Evolutionary conservation across 805 yeast genomes (phyloP).

Genomic region (Starmerella kuoi): DNA sequence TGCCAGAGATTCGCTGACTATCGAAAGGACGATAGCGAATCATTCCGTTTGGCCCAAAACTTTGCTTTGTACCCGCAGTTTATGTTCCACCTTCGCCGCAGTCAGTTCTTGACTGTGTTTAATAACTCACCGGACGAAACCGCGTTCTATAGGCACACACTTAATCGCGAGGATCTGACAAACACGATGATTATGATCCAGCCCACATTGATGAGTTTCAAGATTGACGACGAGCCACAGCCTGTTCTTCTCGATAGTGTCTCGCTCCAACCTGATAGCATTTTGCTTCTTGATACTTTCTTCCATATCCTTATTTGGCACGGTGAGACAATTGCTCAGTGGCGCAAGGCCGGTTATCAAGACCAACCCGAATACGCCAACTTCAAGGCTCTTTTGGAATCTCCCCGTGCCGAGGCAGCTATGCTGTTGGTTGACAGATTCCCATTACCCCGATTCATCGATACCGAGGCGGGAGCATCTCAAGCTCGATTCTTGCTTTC

Average conservation of each 20-base stretch:
- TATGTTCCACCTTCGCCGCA: conserved; percentile 87
- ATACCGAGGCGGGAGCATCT: conserved; percentile 96
- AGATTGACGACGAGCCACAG: conserved; percentile 70
- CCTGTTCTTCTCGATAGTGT: conserved; percentile 90
- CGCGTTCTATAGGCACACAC: conserved; percentile 87
- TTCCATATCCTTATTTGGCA: conserved; percentile 93
- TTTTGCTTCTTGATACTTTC: conserved; percentile 83
- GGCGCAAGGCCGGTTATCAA: conserved; percentile 94
- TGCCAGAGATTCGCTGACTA: conserved; percentile 92
- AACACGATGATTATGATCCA: conserved; percentile 95
- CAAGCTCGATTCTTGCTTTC: conserved; percentile 95
- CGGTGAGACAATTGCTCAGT: conserved; percentile 86
- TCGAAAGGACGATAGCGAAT: conserved; percentile 67
- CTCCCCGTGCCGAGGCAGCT: conserved; percentile 86
- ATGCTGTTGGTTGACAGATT: conserved; percentile 82
- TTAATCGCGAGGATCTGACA: conserved; percentile 80
- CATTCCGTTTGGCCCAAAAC: conserved; percentile 72
- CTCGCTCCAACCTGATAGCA: conserved; percentile 78
- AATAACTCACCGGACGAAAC: conserved; percentile 98
- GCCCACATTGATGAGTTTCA: conserved; percentile 83
- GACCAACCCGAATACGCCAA: conserved; percentile 81
- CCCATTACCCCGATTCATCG: conserved; percentile 95
- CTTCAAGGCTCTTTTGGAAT: conserved; percentile 73
- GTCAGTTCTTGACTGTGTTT: conserved; percentile 90
- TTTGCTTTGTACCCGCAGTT: conserved; percentile 90